Percentiles rank a stretch among this genome's conserved stretches.
These are phyloP conservation scores for Backusella tarrabulga DNA, from an alignment of 192 early-diverging fungal species.

Conservation along the genomic window DNA sequence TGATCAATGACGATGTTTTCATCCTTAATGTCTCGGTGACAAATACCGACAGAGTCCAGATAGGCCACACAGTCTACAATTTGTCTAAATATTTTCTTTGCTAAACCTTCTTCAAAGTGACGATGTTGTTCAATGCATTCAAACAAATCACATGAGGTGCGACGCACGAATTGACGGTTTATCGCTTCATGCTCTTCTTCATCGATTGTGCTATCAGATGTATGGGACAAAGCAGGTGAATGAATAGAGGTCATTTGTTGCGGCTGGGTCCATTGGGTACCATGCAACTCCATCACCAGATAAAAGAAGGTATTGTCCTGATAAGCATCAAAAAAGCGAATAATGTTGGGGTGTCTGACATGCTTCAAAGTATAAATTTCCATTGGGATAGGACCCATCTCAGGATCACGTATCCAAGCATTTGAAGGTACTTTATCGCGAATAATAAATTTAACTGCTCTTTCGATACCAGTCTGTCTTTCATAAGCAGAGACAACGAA, in stretches of 20 bases:
- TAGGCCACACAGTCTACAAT: conserved; percentile 65
- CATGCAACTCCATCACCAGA: conserved; percentile 60
- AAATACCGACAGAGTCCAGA: conserved; percentile 59
- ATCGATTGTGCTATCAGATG: conserved; percentile 24
- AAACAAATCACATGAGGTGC: conserved; percentile 68
- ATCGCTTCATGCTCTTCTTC: conserved; percentile 6
- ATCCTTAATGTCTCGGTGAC: conserved; percentile 84
- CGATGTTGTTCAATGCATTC: conserved; percentile 72
- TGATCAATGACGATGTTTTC: conserved; percentile 58
- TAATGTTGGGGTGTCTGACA: conserved; percentile 61
- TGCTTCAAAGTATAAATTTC: conserved; percentile 53
- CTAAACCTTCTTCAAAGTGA: conserved; percentile 62
- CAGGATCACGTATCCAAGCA: conserved; percentile 46
- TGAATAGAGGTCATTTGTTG: conserved; percentile 15
- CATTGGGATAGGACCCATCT: conserved; percentile 49
- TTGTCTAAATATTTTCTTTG: conserved; percentile 67
- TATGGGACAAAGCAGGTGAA: conserved; percentile 22
- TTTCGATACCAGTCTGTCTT: conserved; percentile 49
- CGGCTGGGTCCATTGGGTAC: conserved; percentile 41
- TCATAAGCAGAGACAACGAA: conserved; percentile 61
- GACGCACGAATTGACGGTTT: conserved; percentile 37
- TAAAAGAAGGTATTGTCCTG: conserved; percentile 49
- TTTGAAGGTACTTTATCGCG: conserved; percentile 49
- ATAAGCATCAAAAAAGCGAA: conserved; percentile 54
- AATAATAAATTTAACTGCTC: conserved; percentile 77